Percentiles rank a stretch among this genome's conserved stretches.
Evolutionary conservation across 2,329 filamentous ascomycete species (phyloP).

Genomic region (Penicillium verrucosum): DNA sequence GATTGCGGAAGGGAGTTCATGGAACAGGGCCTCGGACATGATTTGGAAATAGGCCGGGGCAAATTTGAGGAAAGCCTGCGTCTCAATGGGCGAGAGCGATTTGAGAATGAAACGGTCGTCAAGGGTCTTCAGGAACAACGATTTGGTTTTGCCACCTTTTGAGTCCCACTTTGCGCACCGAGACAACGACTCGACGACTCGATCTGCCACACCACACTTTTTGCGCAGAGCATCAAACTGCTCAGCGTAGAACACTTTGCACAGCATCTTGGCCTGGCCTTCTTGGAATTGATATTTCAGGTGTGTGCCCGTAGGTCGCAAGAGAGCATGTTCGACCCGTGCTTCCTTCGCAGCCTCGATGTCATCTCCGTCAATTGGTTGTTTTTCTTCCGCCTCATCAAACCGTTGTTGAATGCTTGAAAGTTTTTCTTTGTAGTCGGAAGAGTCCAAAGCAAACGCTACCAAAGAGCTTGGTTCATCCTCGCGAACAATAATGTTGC

Average conservation of each 20-base stretch:
- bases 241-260: conserved; percentile 98
- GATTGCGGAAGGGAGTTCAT: conserved; percentile 91
- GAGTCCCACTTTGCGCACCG: conserved; percentile 97
- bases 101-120: conserved; percentile 94
- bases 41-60: conserved; percentile 96
- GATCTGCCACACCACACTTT: conserved; percentile 89
- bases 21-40: conserved; percentile 94
- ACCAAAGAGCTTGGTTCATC: conserved; percentile 97
- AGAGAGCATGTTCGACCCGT: conserved; percentile 78
- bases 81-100: conserved; percentile 85
- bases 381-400: conserved; percentile 30
- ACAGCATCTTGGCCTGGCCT: conserved; percentile 89
- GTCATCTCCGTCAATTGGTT: conserved; percentile 25
- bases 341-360: conserved; percentile 57
- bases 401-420: conserved; percentile 45
- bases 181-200: conserved; percentile 91
- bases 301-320: conserved; percentile 83
- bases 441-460: conserved; percentile 82
- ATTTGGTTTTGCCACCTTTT: conserved; percentile 96
- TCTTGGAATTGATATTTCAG: conserved; percentile 95
- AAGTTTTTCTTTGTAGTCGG: conserved; percentile 81
- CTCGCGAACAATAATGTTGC: conserved; percentile 93
- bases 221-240: conserved; percentile 92
- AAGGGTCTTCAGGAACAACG: conserved; percentile 91
- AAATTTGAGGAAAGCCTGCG: conserved; percentile 89